Base-by-base conservation (phyloP, 192 early-diverging fungal species). In the Coemansia sp. region DNA sequence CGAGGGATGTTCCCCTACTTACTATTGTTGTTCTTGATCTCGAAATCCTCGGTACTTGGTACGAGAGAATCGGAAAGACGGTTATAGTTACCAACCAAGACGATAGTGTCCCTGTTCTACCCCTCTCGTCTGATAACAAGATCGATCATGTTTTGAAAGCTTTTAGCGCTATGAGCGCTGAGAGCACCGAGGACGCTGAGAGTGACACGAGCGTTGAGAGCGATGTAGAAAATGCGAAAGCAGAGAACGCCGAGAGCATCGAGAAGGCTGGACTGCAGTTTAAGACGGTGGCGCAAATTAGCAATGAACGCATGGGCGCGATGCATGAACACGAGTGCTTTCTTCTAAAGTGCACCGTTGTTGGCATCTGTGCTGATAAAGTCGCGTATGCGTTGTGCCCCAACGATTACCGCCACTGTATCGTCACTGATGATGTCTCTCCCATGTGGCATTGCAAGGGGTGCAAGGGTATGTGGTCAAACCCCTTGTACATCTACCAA, bases 361-460 rank as follows among this genome's bases (percentile, higher is more conserved):
- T 85, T n/a, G 95, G 86, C 73, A 90, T 98, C 78, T 89, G 88
- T 60, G 73, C 78, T 38, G 16, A 89, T 85, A 71, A 74, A n/a
- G 38, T 90, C 51, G 85, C 76, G 31, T 99, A 99, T 70, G 91
- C 98, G 15, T 92, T 91, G 9, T 99, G 98, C 75, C 92, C 90
- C 11, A 80, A 74, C 1, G 75, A 79, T 0, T 80, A 78, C 27
- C 98, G 97, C 84, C 91, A 88, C 78, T 97, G 97, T 78, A 99
- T 97, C 87, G 89, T 96, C 29, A 85, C 72, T n/a, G n/a, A n/a
- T n/a, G n/a, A n/a, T n/a, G n/a, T n/a, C n/a, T n/a, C n/a, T n/a
- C n/a, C n/a, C 61, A 78, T 81, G 33, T 99, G 96, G 96, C 68
- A 93, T 57, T 99, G 98, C 73, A 96, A 97, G 65, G 95, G 94